phyloP scores from a whole-genome alignment of 345 rosid genomes.

The Bruguiera parviflora region DNA sequence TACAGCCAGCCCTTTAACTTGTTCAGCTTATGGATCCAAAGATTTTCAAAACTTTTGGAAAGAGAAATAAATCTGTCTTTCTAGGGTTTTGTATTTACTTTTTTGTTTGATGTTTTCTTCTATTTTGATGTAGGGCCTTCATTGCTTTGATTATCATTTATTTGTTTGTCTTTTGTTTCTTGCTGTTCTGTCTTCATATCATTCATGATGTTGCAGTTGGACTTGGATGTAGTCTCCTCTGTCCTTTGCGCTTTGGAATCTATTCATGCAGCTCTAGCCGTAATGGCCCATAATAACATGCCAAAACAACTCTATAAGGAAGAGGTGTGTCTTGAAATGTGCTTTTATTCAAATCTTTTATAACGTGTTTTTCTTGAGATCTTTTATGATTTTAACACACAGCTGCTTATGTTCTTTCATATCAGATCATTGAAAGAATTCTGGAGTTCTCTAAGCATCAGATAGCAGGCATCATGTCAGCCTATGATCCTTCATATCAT shows the following conservation, averaged over 20 bases:
- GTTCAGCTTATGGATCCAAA: background rate
- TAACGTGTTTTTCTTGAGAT: background rate
- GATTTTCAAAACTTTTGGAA: background rate
- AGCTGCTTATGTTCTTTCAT: constrained; percentile 19
- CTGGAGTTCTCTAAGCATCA: constrained; percentile 93
- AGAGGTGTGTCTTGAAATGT: constrained; percentile 57
- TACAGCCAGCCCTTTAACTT: background rate
- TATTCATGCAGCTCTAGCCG: constrained; percentile 85
- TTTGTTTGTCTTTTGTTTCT: constrained; percentile 10
- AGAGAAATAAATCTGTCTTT: too few species aligned
- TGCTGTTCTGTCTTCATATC: background rate
- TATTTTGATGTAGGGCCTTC: background rate
- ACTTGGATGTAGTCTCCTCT: constrained; percentile 59
- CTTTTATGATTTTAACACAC: constrained; percentile 7
- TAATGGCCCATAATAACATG: constrained; percentile 87
- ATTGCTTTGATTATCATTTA: background rate
- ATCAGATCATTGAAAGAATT: constrained; percentile 90
- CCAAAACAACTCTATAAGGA: constrained; percentile 94
- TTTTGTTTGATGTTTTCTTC: background rate
- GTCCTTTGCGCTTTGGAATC: constrained; percentile 92
- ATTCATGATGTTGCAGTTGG: constrained; percentile 50
- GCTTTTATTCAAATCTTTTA: constrained; percentile 1
- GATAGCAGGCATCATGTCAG: constrained; percentile 77
- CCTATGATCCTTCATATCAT: constrained; percentile 90
- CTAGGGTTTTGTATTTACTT: too few species aligned